A percentile compares a stretch with the other conserved stretches of the same genome.
Evolutionary conservation across 2,329 filamentous ascomycete species (phyloP).

Genomic region (Daldinia eschscholtzii): DNA sequence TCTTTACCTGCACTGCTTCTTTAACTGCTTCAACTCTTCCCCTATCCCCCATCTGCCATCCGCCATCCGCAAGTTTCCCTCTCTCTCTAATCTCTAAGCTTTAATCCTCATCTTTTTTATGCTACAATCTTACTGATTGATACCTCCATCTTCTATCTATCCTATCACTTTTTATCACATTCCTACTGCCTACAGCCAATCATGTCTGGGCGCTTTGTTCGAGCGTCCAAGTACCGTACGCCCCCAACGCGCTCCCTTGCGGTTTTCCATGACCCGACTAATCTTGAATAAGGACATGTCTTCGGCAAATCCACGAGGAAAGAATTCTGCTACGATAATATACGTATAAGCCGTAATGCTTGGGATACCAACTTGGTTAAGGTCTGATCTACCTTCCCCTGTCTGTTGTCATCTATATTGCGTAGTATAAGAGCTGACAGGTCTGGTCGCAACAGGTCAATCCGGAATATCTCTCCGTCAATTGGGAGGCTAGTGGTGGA

Average conservation of each 20-base stretch:
- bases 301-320: slow-evolving; percentile 96
- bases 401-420: slow-evolving; percentile 15
- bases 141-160: slow-evolving; percentile 25
- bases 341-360: slow-evolving; percentile 96
- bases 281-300: slow-evolving; percentile 81
- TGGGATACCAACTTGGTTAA: slow-evolving; percentile 99
- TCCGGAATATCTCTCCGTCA: slow-evolving; percentile 94
- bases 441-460: slow-evolving; percentile 75
- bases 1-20: slow-evolving; percentile 13
- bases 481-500: slow-evolving; percentile 97
- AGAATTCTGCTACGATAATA: slow-evolving; percentile 98
- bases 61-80: slow-evolving; percentile 15
- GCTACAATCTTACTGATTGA: slow-evolving; percentile 18
- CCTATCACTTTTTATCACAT: slow-evolving; percentile 6
- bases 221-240: slow-evolving; percentile 77
- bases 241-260: slow-evolving; percentile 47
- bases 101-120: slow-evolving; percentile 11
- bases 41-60: slow-evolving; percentile 15
- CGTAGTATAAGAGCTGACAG: slow-evolving; percentile 37
- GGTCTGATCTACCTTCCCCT: slow-evolving; percentile 62
- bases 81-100: background rate
- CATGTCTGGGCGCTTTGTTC: slow-evolving; percentile 75
- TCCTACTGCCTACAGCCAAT: slow-evolving; percentile 35
- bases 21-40: slow-evolving; percentile 25
- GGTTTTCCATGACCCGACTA: slow-evolving; percentile 47